Percentiles rank a stretch among this genome's conserved stretches.
These are phyloP conservation scores for Leucocoprinus birnbaumii DNA, from an alignment of 768 basidiomycete genomes.

Conservation along the genomic window DNA sequence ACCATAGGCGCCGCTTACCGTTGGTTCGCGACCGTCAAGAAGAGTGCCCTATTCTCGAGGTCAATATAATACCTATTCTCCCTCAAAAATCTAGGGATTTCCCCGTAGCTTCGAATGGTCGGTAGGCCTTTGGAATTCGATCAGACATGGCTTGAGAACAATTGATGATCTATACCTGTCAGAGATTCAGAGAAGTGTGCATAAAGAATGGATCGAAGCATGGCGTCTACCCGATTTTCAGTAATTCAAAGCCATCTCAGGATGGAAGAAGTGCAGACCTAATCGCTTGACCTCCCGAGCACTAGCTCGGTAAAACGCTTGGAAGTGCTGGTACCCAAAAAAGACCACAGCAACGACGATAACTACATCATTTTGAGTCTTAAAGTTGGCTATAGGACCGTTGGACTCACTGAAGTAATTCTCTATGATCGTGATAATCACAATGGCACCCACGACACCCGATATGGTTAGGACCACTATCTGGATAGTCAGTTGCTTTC, in stretches of 20 bases:
- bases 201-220: constrained; percentile 73
- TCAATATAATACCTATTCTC: constrained; percentile 70
- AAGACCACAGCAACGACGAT: constrained; percentile 50
- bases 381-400: too few species aligned
- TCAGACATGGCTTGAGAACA: background rate
- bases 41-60: constrained; percentile 70
- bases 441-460: constrained; percentile 46
- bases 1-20: constrained; percentile 27
- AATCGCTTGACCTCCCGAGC: constrained; percentile 68
- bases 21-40: constrained; percentile 65
- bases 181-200: constrained; percentile 78
- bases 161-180: constrained; percentile 34
- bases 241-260: background rate
- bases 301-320: constrained; percentile 66
- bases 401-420: constrained; percentile 55
- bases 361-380: constrained; percentile 30
- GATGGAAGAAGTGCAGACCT: constrained; percentile 19
- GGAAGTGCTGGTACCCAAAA: constrained; percentile 63
- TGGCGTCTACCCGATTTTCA: constrained; percentile 43
- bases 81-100: constrained; percentile 54
- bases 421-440: constrained; percentile 56
- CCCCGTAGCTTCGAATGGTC: constrained; percentile 74
- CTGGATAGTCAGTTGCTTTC: background rate
- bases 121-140: constrained; percentile 38
- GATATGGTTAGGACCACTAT: constrained; percentile 49